phyloP scores from a whole-genome alignment of 2,329 filamentous ascomycete genomes.

The Colletotrichum sp. region DNA sequence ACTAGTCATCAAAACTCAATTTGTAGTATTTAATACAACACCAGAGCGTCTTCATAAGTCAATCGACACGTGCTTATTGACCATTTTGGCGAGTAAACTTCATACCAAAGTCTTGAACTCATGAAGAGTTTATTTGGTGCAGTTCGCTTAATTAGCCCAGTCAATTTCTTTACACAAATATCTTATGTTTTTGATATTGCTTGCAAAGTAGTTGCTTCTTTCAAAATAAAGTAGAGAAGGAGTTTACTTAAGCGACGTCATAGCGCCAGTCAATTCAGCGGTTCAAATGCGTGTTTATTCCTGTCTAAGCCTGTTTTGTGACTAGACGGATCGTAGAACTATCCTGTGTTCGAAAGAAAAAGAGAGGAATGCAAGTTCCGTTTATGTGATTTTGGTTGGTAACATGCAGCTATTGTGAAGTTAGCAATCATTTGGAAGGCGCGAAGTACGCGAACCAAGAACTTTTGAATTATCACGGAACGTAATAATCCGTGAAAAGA shows the following conservation, averaged over 20 bases:
- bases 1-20: not conserved
- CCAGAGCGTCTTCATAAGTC: not conserved
- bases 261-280: not conserved
- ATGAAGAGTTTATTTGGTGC: fast-evolving
- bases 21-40: not conserved
- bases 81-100: not conserved
- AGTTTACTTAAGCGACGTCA: not conserved
- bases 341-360: not conserved
- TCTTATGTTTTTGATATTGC: not conserved
- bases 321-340: not conserved
- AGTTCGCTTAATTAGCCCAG: not conserved
- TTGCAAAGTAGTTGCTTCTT: not conserved
- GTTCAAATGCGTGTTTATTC: not conserved
- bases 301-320: not conserved
- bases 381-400: not conserved
- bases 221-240: not conserved
- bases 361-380: not conserved
- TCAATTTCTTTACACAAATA: fast-evolving
- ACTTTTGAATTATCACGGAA: not conserved
- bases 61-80: not conserved
- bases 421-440: not conserved
- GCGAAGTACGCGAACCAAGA: not conserved
- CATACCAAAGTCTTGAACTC: not conserved
- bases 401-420: not conserved
- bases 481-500: not conserved